A percentile compares a stretch with the other conserved stretches of the same genome.
Conservation (phyloP, 768 basidiomycete genomes). For the Boletus rubropictus region DNA sequence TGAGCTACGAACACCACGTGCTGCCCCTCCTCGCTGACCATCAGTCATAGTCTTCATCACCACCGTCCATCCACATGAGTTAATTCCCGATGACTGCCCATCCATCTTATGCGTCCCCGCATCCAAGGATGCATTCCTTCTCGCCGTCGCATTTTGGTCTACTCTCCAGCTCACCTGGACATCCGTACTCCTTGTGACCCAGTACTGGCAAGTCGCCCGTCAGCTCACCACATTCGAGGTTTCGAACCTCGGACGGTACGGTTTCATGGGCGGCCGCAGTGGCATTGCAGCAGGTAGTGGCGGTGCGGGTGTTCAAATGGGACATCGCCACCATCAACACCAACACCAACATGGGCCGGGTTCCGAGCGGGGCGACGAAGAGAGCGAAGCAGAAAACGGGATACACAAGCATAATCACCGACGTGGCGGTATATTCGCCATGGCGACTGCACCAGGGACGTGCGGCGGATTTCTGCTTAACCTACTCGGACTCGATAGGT, state of each 20-base stretch:
- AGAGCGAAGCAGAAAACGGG: conserved; percentile 31
- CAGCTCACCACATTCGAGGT: conserved; percentile 98
- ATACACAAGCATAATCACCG: conserved; percentile 42
- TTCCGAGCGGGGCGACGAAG: conserved; percentile 46
- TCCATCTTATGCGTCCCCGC: conserved; percentile 60
- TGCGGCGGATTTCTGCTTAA: conserved; percentile 70
- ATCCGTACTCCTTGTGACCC: conserved; percentile 72
- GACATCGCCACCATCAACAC: conserved; percentile 61
- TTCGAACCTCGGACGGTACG: conserved; percentile 89
- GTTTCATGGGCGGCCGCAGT: conserved; percentile 93
- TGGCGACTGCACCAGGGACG: conserved; percentile 29
- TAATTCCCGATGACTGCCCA: conserved; percentile 17
- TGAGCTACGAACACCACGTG: conserved; percentile 35
- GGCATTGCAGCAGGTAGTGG: conserved; percentile 53
- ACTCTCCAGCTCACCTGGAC: conserved; percentile 97
- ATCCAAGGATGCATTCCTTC: conserved; percentile 74
- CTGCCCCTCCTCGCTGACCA: not conserved
- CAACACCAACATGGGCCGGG: conserved; percentile 21
- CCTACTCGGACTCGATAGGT: conserved; percentile 88
- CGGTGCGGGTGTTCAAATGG: conserved; percentile 66
- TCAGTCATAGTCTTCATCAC: conserved; percentile 53
- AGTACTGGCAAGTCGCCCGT: conserved; percentile 86
- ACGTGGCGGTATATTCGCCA: conserved; percentile 35
- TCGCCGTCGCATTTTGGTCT: conserved; percentile 77
- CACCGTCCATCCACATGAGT: conserved; percentile 23